A percentile compares a stretch with the other conserved stretches of the same genome.
Evolutionary conservation across 768 basidiomycete genomes (phyloP).

Genomic region (Boletus fagicola): DNA sequence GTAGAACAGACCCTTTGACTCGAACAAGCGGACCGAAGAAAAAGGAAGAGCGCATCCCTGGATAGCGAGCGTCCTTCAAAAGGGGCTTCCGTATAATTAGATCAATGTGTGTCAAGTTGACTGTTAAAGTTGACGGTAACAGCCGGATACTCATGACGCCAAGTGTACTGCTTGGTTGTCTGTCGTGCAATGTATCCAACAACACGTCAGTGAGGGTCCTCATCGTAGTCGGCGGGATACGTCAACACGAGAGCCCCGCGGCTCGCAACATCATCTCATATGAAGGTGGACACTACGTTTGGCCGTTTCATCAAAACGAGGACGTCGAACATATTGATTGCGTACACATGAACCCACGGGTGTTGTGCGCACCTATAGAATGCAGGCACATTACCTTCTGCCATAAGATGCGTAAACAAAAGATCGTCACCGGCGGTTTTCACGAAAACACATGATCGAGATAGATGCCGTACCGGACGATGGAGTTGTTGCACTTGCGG

Average conservation of each 20-base stretch:
- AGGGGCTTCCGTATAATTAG: conserved; percentile 5
- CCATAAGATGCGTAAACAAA: conserved; percentile 18
- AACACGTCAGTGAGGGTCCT: background rate
- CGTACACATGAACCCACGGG: conserved; percentile 14
- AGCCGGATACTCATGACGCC: background rate
- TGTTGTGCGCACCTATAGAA: conserved; percentile 11
- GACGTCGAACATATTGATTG: conserved; percentile 8
- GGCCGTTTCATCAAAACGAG: conserved; percentile 25
- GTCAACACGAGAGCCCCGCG: conserved; percentile 2
- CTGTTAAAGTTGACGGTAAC: conserved; percentile 1
- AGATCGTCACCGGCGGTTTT: conserved; percentile 13
- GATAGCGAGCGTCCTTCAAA: conserved; percentile 8
- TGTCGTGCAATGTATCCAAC: conserved; percentile 7
- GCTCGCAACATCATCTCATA: conserved; percentile 2
- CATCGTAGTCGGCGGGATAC: background rate
- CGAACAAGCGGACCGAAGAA: conserved; percentile 6
- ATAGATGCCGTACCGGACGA: conserved; percentile 5
- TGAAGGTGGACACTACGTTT: background rate
- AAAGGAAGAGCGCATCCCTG: conserved; percentile 4
- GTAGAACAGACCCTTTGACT: conserved; percentile 14
- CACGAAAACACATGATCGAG: conserved; percentile 10
- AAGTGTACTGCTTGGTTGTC: conserved; percentile 1
- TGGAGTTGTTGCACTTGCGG: background rate
- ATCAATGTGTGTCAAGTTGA: conserved; percentile 12
- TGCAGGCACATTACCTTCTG: conserved; percentile 17